Base-by-base conservation (phyloP, 2,329 filamentous ascomycete genomes). In the Elsinoe arachidis region DNA sequence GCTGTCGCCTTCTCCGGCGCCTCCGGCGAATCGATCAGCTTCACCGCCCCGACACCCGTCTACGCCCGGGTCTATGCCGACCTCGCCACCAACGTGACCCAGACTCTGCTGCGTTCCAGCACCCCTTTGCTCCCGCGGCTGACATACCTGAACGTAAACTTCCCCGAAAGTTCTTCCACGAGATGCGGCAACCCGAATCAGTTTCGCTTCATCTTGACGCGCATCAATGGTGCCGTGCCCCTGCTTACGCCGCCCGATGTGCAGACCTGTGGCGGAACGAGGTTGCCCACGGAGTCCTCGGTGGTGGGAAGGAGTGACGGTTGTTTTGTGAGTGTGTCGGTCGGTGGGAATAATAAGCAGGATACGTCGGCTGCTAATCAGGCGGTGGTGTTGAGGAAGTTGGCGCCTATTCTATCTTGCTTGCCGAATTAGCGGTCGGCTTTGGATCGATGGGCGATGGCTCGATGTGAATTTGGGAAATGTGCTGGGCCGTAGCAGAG, bases 111-210 rank as follows among this genome's bases (percentile, higher is more conserved):
- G 26, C 73, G 69, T 1, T 75, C 78, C 0, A 83, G 83, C 38
- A 74, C 74, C 38, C 85, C 86, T 0, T 87, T 85, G 65, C 74
- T 88, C 2, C 84, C 85, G 0, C 64, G 72, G 0, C 75, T 78
- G 46, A 75, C 80, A 2, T 87, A 78, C 67, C 76, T 88, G 33
- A 88, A 88, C 62, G 83, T 88, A 63, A 88, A 88, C 71, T 86
- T 86, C 64, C 81, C 82, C 4, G 69, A 74, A 58, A 78, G 81
- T 1, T 70, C 66, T 1, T 69, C 71, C 5, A 74, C 67, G 0
- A 67, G 69, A 54, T 88, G 85, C 70, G 75, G 72, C 11, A 71
- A 73, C 19, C 68, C 77, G 0, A 70, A 71, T 30, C 71, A 83
- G 56, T 86, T 86, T 74, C 76, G 78, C 63, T 89, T 81, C 68